Evolutionary conservation across 1,284 basidiomycete species (phyloP).

Genomic region (Caloboletus firmus): DNA sequence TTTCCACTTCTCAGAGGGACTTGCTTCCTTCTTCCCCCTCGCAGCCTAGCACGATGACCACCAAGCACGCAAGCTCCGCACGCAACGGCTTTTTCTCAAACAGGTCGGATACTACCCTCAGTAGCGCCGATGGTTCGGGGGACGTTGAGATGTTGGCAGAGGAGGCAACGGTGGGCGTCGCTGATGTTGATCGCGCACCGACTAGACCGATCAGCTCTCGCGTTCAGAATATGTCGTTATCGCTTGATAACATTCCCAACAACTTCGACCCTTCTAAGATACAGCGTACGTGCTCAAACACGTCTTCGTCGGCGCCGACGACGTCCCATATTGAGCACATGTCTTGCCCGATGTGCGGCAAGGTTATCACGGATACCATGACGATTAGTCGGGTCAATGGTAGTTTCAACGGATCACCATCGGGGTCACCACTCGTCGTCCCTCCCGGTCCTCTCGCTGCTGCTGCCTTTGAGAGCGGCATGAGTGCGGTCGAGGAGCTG

Average conservation of each 20-base stretch:
- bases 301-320: slow-evolving; percentile 43
- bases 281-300: slow-evolving; percentile 24
- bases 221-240: slow-evolving; percentile 37
- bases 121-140: slow-evolving; percentile 6
- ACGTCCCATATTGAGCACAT: slow-evolving; percentile 42
- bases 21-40: slow-evolving; percentile 12
- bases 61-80: slow-evolving; percentile 16
- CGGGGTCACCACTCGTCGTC: slow-evolving; percentile 51
- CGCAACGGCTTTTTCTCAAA: slow-evolving; percentile 28
- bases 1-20: slow-evolving; percentile 32
- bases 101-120: slow-evolving; percentile 19
- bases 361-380: slow-evolving; percentile 40
- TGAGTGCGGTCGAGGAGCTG: slow-evolving; percentile 74
- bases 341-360: slow-evolving; percentile 53
- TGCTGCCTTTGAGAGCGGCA: slow-evolving; percentile 59
- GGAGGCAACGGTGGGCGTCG: slow-evolving; percentile 33
- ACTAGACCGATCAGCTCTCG: slow-evolving; percentile 31
- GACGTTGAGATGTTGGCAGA: slow-evolving; percentile 35
- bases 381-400: slow-evolving; percentile 37
- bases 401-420: slow-evolving; percentile 34
- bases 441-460: slow-evolving; percentile 57
- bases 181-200: slow-evolving; percentile 24
- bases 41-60: slow-evolving; percentile 29
- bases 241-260: slow-evolving; percentile 45
- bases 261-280: slow-evolving; percentile 38